These are phyloP conservation scores for Aspergillus spinulosporus DNA, from an alignment of 2,329 filamentous ascomycete genomes.

Conservation along the genomic window DNA sequence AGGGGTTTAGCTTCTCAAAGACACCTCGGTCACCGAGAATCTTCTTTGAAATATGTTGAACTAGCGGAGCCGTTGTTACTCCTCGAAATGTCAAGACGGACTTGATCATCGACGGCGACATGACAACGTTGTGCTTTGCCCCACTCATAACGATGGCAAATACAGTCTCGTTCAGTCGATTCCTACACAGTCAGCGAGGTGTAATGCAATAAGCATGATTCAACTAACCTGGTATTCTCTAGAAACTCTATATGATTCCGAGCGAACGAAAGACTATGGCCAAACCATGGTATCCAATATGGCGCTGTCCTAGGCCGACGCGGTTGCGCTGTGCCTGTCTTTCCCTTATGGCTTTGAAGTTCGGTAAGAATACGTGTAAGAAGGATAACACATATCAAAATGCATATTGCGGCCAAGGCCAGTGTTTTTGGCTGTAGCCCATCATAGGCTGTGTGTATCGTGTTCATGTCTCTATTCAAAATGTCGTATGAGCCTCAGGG, in stretches of 20 bases:
- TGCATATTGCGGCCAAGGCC: slow-evolving; percentile 26
- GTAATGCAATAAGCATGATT: background rate
- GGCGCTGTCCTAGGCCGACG: slow-evolving; percentile 51
- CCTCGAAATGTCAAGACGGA: slow-evolving; percentile 39
- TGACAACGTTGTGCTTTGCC: slow-evolving; percentile 52
- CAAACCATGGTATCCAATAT: slow-evolving; percentile 62
- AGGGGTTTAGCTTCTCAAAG: slow-evolving; percentile 37
- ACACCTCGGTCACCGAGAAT: slow-evolving; percentile 47
- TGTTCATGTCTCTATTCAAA: slow-evolving; percentile 3
- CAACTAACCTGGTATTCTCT: slow-evolving; percentile 41
- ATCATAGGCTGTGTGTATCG: slow-evolving; percentile 26
- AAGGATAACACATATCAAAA: slow-evolving; percentile 26
- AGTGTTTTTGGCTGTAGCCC: slow-evolving; percentile 27
- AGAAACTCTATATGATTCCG: slow-evolving; percentile 49
- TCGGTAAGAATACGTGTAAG: slow-evolving; percentile 42
- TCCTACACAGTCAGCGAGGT: slow-evolving; percentile 23
- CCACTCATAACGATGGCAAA: slow-evolving; percentile 54
- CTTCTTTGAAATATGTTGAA: slow-evolving; percentile 40
- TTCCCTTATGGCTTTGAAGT: slow-evolving; percentile 32
- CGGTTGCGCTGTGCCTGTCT: slow-evolving; percentile 23
- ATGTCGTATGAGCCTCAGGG: background rate
- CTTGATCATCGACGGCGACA: slow-evolving; percentile 50
- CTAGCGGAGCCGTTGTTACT: slow-evolving; percentile 30
- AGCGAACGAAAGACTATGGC: slow-evolving; percentile 54
- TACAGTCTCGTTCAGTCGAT: slow-evolving; percentile 43